Percentiles rank a stretch among this genome's conserved stretches.
phyloP scores from a whole-genome alignment of 1,284 basidiomycete genomes.

The Apiotrichum domesticum region DNA sequence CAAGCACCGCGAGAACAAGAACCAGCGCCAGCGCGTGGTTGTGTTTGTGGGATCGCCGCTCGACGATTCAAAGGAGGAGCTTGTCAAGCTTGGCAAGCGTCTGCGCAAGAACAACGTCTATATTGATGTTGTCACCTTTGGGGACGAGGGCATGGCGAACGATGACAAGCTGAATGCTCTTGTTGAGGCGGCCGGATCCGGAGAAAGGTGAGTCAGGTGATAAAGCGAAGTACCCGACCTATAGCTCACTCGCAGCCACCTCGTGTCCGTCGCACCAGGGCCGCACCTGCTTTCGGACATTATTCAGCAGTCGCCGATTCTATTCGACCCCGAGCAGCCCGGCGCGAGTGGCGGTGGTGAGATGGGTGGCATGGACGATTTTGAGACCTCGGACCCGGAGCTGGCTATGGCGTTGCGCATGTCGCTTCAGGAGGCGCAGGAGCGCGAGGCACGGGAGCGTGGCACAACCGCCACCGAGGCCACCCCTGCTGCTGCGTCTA shows the following conservation, averaged over 20 bases:
- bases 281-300: conserved; percentile 75
- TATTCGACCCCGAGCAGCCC: conserved; percentile 70
- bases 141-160: conserved; percentile 47
- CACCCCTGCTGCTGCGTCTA: not conserved
- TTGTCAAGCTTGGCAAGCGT: conserved; percentile 88
- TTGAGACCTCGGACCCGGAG: conserved; percentile 93
- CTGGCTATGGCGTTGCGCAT: conserved; percentile 96
- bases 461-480: not conserved
- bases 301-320: conserved; percentile 72
- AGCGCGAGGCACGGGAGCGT: conserved; percentile 39
- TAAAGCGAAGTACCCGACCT: not conserved
- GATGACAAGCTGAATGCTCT: conserved; percentile 45
- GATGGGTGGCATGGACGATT: conserved; percentile 52
- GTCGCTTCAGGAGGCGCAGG: conserved; percentile 95
- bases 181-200: conserved; percentile 45
- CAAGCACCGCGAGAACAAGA: conserved; percentile 98
- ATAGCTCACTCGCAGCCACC: conserved; percentile 51
- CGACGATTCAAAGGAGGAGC: conserved; percentile 61
- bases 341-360: conserved; percentile 50
- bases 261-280: conserved; percentile 73
- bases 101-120: conserved; percentile 99
- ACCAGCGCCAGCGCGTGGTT: conserved; percentile 88
- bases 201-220: conserved; percentile 36
- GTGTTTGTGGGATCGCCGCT: conserved; percentile 88
- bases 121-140: conserved; percentile 79